phyloP scores from a whole-genome alignment of 257 asterid genomes.

The Perilla frutescens region DNA sequence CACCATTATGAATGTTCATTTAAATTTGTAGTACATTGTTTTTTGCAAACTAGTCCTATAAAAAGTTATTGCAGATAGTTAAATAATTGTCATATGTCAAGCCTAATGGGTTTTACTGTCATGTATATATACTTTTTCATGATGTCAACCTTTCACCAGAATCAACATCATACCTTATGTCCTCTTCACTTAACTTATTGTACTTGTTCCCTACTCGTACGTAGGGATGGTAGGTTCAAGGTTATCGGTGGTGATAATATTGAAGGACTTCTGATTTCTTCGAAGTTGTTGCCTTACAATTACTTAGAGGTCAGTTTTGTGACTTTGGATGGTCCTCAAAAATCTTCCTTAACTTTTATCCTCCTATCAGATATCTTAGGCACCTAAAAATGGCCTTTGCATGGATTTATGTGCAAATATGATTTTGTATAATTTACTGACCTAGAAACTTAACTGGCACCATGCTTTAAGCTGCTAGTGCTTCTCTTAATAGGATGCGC shows the following conservation, averaged over 20 bases:
- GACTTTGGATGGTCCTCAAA: constrained; percentile 8
- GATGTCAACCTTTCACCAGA: constrained; percentile 9
- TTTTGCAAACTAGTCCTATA: neutral
- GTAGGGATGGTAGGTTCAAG: constrained; percentile 96
- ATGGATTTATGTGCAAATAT: neutral
- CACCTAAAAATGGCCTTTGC: constrained; percentile 21
- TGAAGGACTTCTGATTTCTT: constrained; percentile 79
- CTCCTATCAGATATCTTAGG: constrained; percentile 8
- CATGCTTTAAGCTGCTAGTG: neutral
- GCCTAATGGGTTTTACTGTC: neutral
- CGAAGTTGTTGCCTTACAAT: constrained; percentile 75
- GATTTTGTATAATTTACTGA: constrained; percentile 6
- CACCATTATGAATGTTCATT: neutral
- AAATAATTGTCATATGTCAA: constrained; percentile 7
- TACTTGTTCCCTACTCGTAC: constrained; percentile 17
- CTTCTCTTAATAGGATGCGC: neutral
- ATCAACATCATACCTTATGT: constrained; percentile 3
- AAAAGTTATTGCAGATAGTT: neutral
- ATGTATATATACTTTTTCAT: neutral
- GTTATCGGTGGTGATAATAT: constrained; percentile 89
- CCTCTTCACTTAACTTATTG: constrained; percentile 21
- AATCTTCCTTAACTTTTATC: neutral
- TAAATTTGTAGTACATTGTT: neutral
- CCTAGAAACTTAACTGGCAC: neutral
- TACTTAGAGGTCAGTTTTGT: constrained; percentile 70